phyloP scores from a whole-genome alignment of 768 basidiomycete species.

The Collybia sp. region DNA sequence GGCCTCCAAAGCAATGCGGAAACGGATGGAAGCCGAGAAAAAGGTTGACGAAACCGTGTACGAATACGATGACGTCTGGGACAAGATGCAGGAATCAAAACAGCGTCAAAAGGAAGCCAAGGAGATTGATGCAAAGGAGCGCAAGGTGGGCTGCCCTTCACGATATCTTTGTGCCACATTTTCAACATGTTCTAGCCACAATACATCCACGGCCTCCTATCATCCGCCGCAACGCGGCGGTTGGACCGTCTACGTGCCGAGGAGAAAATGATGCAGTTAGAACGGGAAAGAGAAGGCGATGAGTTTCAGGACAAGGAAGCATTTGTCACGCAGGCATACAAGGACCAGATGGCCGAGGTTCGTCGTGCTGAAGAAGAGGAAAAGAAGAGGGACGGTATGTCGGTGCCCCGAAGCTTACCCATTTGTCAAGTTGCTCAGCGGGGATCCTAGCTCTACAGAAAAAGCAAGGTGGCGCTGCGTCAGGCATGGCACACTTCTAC shows the following conservation, averaged over 20 bases:
- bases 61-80: slow-evolving; percentile 96
- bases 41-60: slow-evolving; percentile 79
- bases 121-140: slow-evolving; percentile 68
- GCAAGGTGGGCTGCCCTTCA: slow-evolving; percentile 54
- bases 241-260: slow-evolving; percentile 91
- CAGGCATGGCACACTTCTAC: slow-evolving; percentile 86
- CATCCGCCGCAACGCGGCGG: slow-evolving; percentile 80
- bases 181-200: slow-evolving; percentile 60
- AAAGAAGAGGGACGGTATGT: slow-evolving; percentile 77
- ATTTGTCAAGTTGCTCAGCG: neutral
- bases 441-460: slow-evolving; percentile 51
- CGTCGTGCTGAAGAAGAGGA: slow-evolving; percentile 92
- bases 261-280: slow-evolving; percentile 95
- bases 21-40: slow-evolving; percentile 76
- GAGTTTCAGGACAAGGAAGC: slow-evolving; percentile 91
- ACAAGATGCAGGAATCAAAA: slow-evolving; percentile 90
- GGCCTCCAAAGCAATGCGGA: slow-evolving; percentile 61
- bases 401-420: neutral
- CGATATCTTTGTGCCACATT: slow-evolving; percentile 2
- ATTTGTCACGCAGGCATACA: slow-evolving; percentile 98
- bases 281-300: slow-evolving; percentile 90
- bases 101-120: slow-evolving; percentile 67
- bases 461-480: slow-evolving; percentile 49
- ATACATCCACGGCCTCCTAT: slow-evolving; percentile 80
- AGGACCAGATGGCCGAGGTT: slow-evolving; percentile 92